Base-by-base conservation (phyloP, 2,329 filamentous ascomycete species). In the Clarireedia homoeocarpa region DNA sequence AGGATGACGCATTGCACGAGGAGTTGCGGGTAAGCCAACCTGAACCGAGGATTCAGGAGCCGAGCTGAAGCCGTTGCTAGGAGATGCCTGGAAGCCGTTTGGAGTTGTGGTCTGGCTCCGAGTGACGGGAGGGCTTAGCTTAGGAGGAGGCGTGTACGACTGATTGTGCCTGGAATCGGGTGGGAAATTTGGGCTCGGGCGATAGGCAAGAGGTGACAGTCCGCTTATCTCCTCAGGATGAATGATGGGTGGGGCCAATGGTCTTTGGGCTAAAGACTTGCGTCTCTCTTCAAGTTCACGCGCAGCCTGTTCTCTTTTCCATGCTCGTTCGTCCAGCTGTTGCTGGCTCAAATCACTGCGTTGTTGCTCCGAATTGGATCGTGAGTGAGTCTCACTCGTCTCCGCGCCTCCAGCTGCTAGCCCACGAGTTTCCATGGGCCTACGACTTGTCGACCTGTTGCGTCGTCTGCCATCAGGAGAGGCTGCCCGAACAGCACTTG, bases 241-340 rank as follows among this genome's bases (percentile, higher is more conserved):
- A 5, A 89, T 85, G 59, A 96, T 95, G 0, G 83, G 75, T 0
- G 90, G 90, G 2, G 85, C 89, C 24, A 88, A 88, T 3, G 90
- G 88, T 50, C 90, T 82, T 55, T 89, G 82, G 20, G 88, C 89
- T 26, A 95, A 77, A 14, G 92, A 96, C 67, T 88, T 83, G 57
- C 92, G 85, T 27, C 92, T 84, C 66, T 94, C 89, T 71, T 96
- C 91, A 0, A 97, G 80, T 71, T 96, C 91, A 48, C 87, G 84
- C 6, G 91, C 90, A 9, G 88, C 88, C 49, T 84, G 76, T 62
- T 90, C 87, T 71, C 86, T 89, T 71, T 85, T 87, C 48, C 79
- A 72, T 58, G 82, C 80, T 48, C 81, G 75, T 58, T 88, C 84
- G 36, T 82, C 77, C 63, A 77, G 84, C 9, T 39, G 34, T 63